These are phyloP conservation scores for Botrytis sinoallii DNA, from an alignment of 2,329 filamentous ascomycete genomes.

Conservation along the genomic window DNA sequence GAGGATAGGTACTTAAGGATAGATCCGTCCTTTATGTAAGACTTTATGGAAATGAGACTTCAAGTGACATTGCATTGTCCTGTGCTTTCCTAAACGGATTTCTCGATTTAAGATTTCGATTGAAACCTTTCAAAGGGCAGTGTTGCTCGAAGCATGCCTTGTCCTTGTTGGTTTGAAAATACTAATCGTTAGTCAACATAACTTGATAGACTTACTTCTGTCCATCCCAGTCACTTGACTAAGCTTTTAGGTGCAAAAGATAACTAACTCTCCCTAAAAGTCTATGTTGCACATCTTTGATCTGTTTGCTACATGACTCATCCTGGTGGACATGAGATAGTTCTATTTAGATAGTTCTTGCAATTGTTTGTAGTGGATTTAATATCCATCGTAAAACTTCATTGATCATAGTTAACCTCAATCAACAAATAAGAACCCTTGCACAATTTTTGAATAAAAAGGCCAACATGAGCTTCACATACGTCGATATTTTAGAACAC, in stretches of 20 bases:
- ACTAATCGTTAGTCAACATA: not conserved
- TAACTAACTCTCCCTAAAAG: not conserved
- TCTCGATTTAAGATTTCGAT: not conserved
- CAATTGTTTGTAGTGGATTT: not conserved
- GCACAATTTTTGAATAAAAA: not conserved
- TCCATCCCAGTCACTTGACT: not conserved
- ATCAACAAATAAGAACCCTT: not conserved
- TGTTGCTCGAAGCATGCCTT: not conserved
- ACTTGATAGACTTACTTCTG: not conserved
- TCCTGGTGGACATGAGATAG: not conserved
- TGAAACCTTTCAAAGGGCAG: not conserved
- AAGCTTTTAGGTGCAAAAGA: not conserved
- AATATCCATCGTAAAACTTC: not conserved
- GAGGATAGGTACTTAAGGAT: not conserved
- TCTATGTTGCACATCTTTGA: not conserved
- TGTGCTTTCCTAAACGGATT: not conserved
- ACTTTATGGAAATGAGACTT: not conserved
- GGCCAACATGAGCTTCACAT: not conserved
- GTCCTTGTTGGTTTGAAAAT: not conserved
- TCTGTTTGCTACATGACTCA: not conserved
- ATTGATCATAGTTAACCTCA: not conserved
- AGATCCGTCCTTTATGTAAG: not conserved
- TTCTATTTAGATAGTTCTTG: not conserved
- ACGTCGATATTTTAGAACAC: too few relatives aligned
- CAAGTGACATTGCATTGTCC: not conserved